A percentile compares a stretch with the other conserved stretches of the same genome.
These are phyloP conservation scores for Debaryomyces tyrocola DNA, from an alignment of 805 yeast genomes.

Conservation along the genomic window DNA sequence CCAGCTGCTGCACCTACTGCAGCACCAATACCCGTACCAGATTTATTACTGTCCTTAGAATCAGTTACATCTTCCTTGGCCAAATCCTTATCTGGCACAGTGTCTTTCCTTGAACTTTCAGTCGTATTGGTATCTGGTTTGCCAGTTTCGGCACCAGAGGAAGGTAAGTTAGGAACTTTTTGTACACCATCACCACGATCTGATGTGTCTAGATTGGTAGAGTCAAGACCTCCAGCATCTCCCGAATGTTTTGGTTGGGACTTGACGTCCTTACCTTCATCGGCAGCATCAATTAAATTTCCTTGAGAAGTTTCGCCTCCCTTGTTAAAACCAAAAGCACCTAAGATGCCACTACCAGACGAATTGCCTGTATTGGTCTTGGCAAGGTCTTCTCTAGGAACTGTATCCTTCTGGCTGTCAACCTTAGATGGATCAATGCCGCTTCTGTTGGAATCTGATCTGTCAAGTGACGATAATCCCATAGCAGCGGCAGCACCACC, in stretches of 20 bases:
- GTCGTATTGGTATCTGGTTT: background rate
- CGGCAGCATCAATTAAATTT: background rate
- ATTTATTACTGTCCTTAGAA: background rate
- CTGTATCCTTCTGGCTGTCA: conserved; percentile 4
- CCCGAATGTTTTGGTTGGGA: background rate
- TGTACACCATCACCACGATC: conserved; percentile 1
- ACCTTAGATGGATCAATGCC: background rate
- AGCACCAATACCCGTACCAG: conserved; percentile 14
- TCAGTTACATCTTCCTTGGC: background rate
- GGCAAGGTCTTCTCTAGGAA: conserved; percentile 1
- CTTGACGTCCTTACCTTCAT: background rate
- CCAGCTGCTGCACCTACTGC: conserved; percentile 15
- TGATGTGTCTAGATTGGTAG: background rate
- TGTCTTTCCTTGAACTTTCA: too few relatives aligned
- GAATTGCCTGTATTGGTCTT: background rate
- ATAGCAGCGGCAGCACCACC: conserved; percentile 11
- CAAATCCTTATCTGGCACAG: background rate
- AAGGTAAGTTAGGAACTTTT: background rate
- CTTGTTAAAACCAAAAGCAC: conserved; percentile 4
- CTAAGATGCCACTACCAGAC: conserved; percentile 2
- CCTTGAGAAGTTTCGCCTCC: background rate
- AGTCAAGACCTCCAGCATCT: background rate
- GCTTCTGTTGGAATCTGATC: background rate
- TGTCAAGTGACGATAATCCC: background rate
- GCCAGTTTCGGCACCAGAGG: background rate